Conservation (phyloP, 148 eudicot species). For the Fagopyrum homotropicum region DNA sequence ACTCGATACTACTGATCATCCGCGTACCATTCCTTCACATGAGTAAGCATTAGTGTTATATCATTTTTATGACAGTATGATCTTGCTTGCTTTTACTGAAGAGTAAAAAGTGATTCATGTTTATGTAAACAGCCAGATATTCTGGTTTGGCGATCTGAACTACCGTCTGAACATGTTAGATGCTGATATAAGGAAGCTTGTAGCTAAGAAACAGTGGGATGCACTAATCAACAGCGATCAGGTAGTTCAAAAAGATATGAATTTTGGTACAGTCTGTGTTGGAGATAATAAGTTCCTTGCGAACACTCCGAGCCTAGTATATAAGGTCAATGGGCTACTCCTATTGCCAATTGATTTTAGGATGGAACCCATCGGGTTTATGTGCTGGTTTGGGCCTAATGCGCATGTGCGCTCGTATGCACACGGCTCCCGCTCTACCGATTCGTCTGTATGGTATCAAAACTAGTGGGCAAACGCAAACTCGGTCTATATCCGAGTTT, state of each 20-base stretch:
- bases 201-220: conserved; percentile 59
- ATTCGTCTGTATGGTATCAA: no score
- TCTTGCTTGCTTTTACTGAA: neutral
- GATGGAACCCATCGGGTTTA: no score
- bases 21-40: conserved; percentile 74
- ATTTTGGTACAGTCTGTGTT: no score
- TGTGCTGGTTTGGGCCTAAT: no score
- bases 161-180: conserved; percentile 83
- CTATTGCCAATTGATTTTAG: no score
- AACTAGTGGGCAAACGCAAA: no score
- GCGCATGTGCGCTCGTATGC: no score
- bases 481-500: no score
- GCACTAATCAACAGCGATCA: conserved; percentile 69
- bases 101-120: conserved; percentile 5
- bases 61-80: neutral
- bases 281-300: no score
- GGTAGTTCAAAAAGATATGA: conserved; percentile 25
- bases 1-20: conserved; percentile 42
- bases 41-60: conserved; percentile 51
- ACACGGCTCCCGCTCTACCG: no score
- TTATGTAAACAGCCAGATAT: conserved; percentile 67
- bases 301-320: no score
- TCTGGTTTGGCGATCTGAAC: conserved; percentile 98
- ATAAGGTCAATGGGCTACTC: no score
- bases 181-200: conserved; percentile 65